Evolutionary conservation across 208 protist species (phyloP).

Genomic region (Leishmania aethiopica): DNA sequence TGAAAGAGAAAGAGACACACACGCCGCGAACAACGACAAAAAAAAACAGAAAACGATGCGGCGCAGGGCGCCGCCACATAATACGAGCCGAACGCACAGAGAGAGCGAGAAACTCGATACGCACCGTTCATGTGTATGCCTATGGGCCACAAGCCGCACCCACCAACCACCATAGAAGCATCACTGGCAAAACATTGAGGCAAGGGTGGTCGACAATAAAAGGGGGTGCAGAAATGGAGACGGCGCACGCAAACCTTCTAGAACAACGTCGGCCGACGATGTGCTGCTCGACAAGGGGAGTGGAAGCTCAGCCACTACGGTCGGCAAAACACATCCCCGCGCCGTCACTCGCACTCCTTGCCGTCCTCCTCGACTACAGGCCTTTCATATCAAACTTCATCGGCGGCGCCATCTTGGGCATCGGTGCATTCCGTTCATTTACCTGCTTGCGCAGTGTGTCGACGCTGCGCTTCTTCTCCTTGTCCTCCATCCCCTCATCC

Average conservation of each 20-base stretch:
- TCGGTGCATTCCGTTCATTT: constrained; percentile 79
- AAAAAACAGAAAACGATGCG: background rate
- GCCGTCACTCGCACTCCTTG: background rate
- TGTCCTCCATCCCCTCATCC: constrained; percentile 84
- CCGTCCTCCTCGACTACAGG: constrained; percentile 31
- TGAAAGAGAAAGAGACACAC: too few relatives aligned
- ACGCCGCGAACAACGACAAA: background rate
- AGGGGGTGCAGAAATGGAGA: background rate
- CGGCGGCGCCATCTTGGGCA: constrained; percentile 82
- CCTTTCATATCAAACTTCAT: constrained; percentile 92
- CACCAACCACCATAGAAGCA: background rate
- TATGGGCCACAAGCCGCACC: background rate
- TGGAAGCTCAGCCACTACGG: background rate
- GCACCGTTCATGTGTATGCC: background rate
- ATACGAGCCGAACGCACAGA: background rate
- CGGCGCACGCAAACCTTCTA: background rate
- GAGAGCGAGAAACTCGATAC: background rate
- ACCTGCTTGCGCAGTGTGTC: constrained; percentile 73
- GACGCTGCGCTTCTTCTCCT: constrained; percentile 73
- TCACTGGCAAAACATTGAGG: background rate
- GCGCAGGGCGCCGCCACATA: background rate
- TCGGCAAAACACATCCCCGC: background rate
- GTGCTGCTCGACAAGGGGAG: background rate
- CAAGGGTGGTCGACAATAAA: background rate
- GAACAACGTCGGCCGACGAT: background rate